phyloP scores from a whole-genome alignment of 306 rosid species.

The Ceratonia siliqua region DNA sequence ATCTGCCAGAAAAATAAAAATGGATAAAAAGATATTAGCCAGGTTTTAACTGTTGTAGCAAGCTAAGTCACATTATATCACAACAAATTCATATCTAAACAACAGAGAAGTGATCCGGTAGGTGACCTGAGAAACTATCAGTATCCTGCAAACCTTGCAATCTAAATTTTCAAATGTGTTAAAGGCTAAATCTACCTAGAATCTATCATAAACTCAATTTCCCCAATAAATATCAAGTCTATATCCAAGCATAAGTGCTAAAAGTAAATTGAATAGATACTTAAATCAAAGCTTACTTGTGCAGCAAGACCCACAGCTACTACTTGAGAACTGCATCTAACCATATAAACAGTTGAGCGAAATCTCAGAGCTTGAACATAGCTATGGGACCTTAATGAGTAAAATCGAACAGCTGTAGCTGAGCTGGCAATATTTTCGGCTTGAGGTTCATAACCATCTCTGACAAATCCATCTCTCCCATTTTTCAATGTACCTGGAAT shows the following conservation, averaged over 20 bases:
- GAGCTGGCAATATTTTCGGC: slow-evolving; percentile 58
- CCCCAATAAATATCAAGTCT: background rate
- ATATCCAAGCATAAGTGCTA: background rate
- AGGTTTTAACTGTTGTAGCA: slow-evolving; percentile 3
- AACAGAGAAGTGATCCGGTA: background rate
- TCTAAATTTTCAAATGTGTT: too few species aligned
- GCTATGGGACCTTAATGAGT: slow-evolving; percentile 76
- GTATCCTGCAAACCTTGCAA: too few species aligned
- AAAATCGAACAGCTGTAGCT: slow-evolving; percentile 89
- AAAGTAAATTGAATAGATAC: background rate
- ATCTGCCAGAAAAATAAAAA: slow-evolving; percentile 42
- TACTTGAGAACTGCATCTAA: slow-evolving; percentile 90
- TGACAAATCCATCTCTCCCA: slow-evolving; percentile 67
- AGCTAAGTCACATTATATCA: background rate
- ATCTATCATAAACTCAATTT: too few species aligned
- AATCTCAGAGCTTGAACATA: slow-evolving; percentile 97
- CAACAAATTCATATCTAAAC: background rate
- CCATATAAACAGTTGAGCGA: slow-evolving; percentile 89
- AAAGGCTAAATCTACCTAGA: too few species aligned
- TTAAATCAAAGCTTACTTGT: slow-evolving; percentile 54
- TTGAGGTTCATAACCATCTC: slow-evolving; percentile 62
- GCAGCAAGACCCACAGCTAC: slow-evolving; percentile 72
- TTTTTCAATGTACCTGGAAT: slow-evolving; percentile 68
- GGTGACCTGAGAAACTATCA: background rate
- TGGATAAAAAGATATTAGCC: background rate